Evolutionary conservation across 257 asterid genomes (phyloP), one percentile per base, ranked within the genome.

Genomic region (Scutellaria barbata): DNA sequence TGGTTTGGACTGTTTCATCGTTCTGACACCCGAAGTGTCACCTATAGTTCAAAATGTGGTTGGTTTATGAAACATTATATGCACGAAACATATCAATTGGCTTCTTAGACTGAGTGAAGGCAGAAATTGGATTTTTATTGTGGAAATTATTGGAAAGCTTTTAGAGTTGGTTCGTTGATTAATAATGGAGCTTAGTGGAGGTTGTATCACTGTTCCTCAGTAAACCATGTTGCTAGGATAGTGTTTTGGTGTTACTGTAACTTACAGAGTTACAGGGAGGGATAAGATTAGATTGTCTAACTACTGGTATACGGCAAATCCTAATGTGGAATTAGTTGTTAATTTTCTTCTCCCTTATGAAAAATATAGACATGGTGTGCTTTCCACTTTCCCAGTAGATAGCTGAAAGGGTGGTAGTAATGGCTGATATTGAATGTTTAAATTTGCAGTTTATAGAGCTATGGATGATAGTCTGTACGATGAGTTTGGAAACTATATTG

Each of bases 391-490:
- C 5, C 33, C 53, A 8, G 20, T 45, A 14, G 37, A 25, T 46
- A 56, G 46, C 57, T 69, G 66, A 50, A 25, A 55, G 54, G 42
- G 53, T 66, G 66, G 45, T 76, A 62, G 22, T 52, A 39, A 37
- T 25, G 46, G 51, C 57, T 61, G 63, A 68, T 66, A 9, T 16
- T 61, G 57, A n/a, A 14, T 11, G 4, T 66, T 67, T 51, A 13
- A 14, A 47, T 67, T 50, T 67, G 80, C 82, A 76, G 81, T 75
- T 73, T 59, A 39, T n/a, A 55, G 46, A 78, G 74, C 70, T 60
- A 93, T 91, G 98, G 98, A 94, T 83, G 98, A 94, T 20, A 91
- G 90, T 66, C 80, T 94, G 80, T 94, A 94, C 52, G 97, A 94
- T 75, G 99, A 94, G 82, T 94, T 94, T 65, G 99, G 99, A 7